Evolutionary conservation across 306 rosid species (phyloP).

Genomic region (Quercus agrifolia): DNA sequence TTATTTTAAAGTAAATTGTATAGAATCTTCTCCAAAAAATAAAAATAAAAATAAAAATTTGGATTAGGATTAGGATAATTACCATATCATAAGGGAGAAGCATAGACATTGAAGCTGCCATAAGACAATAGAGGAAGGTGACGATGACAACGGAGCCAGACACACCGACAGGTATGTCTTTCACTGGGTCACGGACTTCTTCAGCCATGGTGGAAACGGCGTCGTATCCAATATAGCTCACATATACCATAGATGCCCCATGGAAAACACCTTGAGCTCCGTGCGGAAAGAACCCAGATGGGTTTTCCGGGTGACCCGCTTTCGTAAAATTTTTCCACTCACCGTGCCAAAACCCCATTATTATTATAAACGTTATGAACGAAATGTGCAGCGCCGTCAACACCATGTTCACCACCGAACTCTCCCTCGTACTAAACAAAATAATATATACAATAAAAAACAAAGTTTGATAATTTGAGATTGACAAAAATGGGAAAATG

Average conservation of each 20-base stretch:
- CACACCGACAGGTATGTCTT: slow-evolving; percentile 85
- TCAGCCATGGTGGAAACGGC: slow-evolving; percentile 98
- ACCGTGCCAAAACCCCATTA: slow-evolving; percentile 68
- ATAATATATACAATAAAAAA: not conserved
- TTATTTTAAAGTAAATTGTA: too few relatives aligned
- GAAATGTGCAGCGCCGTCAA: slow-evolving; percentile 71
- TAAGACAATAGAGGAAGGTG: slow-evolving; percentile 67
- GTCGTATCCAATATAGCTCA: slow-evolving; percentile 91
- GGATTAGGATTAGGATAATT: not conserved
- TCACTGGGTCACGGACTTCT: slow-evolving; percentile 71
- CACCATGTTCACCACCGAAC: slow-evolving; percentile 74
- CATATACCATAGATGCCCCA: slow-evolving; percentile 76
- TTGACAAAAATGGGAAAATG: not conserved
- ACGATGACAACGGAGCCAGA: slow-evolving; percentile 81
- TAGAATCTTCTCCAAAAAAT: not conserved
- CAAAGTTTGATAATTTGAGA: not conserved
- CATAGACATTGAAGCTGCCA: slow-evolving; percentile 92
- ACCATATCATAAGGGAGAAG: slow-evolving; percentile 91
- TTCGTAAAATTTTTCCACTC: slow-evolving; percentile 68
- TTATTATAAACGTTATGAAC: slow-evolving; percentile 69
- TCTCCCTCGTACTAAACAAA: slow-evolving; percentile 60
- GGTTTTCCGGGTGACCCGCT: slow-evolving; percentile 47
- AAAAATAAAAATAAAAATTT: not conserved
- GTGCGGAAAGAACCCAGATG: slow-evolving; percentile 63
- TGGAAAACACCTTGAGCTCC: slow-evolving; percentile 71